A percentile compares a stretch with the other conserved stretches of the same genome.
phyloP scores from a whole-genome alignment of 495 filamentous ascomycete genomes.

The Oidiodendron maius region DNA sequence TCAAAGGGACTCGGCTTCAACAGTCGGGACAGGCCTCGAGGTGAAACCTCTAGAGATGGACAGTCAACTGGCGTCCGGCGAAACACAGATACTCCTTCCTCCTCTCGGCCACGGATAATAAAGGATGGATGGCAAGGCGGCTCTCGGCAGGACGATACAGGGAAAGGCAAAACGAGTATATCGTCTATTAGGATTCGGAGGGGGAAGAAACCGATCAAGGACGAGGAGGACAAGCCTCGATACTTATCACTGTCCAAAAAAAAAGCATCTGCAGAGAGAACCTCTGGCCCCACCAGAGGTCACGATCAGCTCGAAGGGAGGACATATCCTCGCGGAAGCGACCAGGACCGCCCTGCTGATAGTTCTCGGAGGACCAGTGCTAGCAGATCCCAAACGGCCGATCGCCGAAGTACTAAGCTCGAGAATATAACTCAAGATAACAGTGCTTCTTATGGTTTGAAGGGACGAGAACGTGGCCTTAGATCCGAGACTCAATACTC shows the following conservation, averaged over 20 bases:
- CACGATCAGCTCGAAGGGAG: neutral
- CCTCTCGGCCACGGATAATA: neutral
- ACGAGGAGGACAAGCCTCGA: neutral
- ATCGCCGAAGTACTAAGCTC: too few relatives aligned
- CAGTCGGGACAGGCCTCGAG: constrained; percentile 4
- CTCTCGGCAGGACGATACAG: neutral
- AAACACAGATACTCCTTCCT: neutral
- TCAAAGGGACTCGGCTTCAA: constrained; percentile 19
- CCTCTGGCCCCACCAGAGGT: neutral
- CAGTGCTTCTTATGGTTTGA: neutral
- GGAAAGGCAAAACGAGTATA: neutral
- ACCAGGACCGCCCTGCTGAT: neutral
- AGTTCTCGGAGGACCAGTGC: too few relatives aligned
- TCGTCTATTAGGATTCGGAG: neutral
- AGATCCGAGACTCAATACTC: neutral
- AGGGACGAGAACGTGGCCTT: neutral
- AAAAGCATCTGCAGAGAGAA: neutral
- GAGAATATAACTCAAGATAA: constrained; percentile 6
- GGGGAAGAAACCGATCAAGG: constrained; percentile 1
- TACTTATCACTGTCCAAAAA: too few relatives aligned
- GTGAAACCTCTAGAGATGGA: neutral
- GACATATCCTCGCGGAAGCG: neutral
- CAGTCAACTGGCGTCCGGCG: neutral
- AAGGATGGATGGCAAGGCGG: neutral
- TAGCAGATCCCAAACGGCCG: neutral